Evolutionary conservation across 2,329 filamentous ascomycete genomes (phyloP), one percentile per base, ranked within the genome.

Genomic region (Colletotrichum sp.): DNA sequence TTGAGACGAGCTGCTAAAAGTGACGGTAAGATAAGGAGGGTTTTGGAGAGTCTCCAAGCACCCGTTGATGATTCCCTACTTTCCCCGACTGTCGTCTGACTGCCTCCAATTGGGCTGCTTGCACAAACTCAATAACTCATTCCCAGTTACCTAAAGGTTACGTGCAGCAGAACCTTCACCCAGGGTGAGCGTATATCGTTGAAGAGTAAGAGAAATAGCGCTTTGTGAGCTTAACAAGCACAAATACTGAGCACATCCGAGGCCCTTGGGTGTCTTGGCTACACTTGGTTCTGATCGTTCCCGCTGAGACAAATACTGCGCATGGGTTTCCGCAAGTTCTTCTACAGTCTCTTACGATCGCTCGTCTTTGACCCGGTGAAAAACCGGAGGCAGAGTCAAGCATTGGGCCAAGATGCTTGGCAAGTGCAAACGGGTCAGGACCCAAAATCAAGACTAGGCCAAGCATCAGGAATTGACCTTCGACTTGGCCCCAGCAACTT

Each of bases 321-420:
- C 44, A 21, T 24, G 12, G 18, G 10, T 21, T 21, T 49, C 44
- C 44, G 44, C 44, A 21, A 49, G 44, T 52, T 12, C 4, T 52
- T 52, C 8, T 49, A 49, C 18, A n/a, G 18, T 0, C 18, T 49
- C 18, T n/a, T n/a, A n/a, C 39, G 9, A n/a, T n/a, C 18, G 44
- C n/a, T 52, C n/a, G 44, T 52, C n/a, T 13, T 52, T 0, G n/a
- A 24, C n/a, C 10, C 44, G 3, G 28, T 55, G 34, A 9, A 80
- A 79, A 77, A 80, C 44, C 6, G 44, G n/a, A 52, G 44, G n/a
- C 44, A 52, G 12, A 52, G 10, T 52, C 44, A 21, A 52, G 44
- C 44, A 52, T 52, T 52, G 9, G 44, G 44, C 44, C 44, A 52
- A 52, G 44, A 52, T 52, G 44, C 44, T 52, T 52, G 44, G 44